These are phyloP conservation scores for Echeveria elegans DNA, from an alignment of 164 flowering plant genomes.

Conservation along the genomic window DNA sequence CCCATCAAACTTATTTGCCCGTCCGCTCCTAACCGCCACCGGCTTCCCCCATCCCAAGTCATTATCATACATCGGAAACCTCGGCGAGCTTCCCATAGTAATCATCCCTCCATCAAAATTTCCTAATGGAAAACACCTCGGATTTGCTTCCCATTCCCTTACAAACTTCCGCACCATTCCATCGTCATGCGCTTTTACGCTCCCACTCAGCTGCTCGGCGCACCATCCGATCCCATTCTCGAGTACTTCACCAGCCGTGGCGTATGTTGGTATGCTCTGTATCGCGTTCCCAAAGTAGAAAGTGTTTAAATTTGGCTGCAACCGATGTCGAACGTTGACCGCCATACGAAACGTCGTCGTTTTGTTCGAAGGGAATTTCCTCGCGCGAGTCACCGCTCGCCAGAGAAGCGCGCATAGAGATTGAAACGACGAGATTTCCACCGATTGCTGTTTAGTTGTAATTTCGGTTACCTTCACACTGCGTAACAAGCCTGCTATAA, in stretches of 20 bases:
- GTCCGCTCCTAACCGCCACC: slow-evolving; percentile 50
- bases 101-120: slow-evolving; percentile 61
- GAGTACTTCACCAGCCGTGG: slow-evolving; percentile 45
- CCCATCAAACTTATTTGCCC: slow-evolving; percentile 6
- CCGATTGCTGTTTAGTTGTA: too few species aligned
- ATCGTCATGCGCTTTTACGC: slow-evolving; percentile 45
- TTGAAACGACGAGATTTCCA: slow-evolving; percentile 57
- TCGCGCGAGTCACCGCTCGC: slow-evolving; percentile 52
- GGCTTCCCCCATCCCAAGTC: slow-evolving; percentile 87
- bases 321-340: slow-evolving; percentile 24
- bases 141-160: slow-evolving; percentile 59
- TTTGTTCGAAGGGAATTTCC: slow-evolving; percentile 28
- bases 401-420: slow-evolving; percentile 50
- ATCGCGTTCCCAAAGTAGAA: slow-evolving; percentile 60
- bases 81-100: slow-evolving; percentile 50
- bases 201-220: slow-evolving; percentile 46
- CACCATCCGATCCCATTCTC: slow-evolving; percentile 50
- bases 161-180: slow-evolving; percentile 37
- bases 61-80: slow-evolving; percentile 6
- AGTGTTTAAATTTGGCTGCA: slow-evolving; percentile 43
- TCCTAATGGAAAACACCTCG: slow-evolving; percentile 66
- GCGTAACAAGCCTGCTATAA: neutral
- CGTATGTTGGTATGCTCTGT: slow-evolving; percentile 69
- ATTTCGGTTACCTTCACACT: slow-evolving; percentile 4
- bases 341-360: slow-evolving; percentile 40